phyloP scores from a whole-genome alignment of 495 filamentous ascomycete species.

The Aspergillus indologenus region DNA sequence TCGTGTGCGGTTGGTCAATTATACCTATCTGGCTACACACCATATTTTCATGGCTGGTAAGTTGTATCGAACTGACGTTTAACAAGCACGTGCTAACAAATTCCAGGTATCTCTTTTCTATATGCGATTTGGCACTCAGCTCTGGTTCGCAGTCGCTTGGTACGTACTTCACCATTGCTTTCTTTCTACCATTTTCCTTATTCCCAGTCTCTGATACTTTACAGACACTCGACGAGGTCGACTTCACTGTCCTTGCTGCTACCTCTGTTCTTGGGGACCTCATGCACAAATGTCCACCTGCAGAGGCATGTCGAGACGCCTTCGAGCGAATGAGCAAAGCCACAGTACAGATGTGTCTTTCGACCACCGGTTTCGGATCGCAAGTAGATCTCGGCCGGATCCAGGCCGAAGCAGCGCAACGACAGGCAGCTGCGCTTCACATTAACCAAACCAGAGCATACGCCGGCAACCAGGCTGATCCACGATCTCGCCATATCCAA shows the following conservation, averaged over 20 bases:
- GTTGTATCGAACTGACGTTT: conserved; percentile 7
- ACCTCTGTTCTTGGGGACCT: conserved; percentile 80
- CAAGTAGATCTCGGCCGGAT: conserved; percentile 35
- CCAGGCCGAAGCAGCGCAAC: conserved; percentile 14
- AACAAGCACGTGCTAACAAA: conserved; percentile 15
- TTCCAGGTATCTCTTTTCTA: conserved; percentile 85
- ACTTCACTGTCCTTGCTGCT: conserved; percentile 92
- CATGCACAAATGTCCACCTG: conserved; percentile 74
- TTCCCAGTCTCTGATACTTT: conserved; percentile 4
- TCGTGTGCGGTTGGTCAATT: conserved; percentile 84
- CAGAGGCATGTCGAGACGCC: conserved; percentile 84
- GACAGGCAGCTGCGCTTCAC: conserved; percentile 20
- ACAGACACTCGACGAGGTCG: conserved; percentile 89
- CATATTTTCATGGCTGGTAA: conserved; percentile 94
- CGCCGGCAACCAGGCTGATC: conserved; percentile 22
- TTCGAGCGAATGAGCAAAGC: conserved; percentile 95
- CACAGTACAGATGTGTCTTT: conserved; percentile 86
- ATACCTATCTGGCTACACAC: conserved; percentile 94
- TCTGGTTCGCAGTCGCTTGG: conserved; percentile 76
- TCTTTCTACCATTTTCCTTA: neutral
- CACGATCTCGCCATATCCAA: conserved; percentile 22
- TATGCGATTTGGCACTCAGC: conserved; percentile 98
- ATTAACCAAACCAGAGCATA: conserved; percentile 23
- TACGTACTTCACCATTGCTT: conserved; percentile 51
- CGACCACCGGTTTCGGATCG: conserved; percentile 75